Conservation (phyloP, 2,329 filamentous ascomycete species). For the Apiospora arundinis region DNA sequence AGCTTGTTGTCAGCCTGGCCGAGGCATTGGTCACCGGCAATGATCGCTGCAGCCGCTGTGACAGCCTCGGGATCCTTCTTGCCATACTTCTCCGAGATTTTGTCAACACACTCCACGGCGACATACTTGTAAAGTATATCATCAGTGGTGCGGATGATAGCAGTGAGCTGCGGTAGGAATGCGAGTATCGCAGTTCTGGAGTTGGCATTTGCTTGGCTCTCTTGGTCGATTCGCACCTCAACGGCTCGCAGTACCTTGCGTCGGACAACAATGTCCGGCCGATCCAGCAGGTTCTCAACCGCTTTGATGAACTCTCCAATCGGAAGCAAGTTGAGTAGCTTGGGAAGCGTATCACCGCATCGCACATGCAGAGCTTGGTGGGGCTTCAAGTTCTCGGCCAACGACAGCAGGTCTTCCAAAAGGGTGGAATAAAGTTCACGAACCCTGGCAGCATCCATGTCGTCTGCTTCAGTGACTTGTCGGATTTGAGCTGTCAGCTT, state of each 20-base stretch:
- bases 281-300: constrained; percentile 80
- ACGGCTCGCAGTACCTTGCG: constrained; percentile 83
- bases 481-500: constrained; percentile 62
- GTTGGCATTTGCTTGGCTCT: constrained; percentile 70
- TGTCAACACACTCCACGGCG: constrained; percentile 87
- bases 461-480: constrained; percentile 64
- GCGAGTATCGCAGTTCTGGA: constrained; percentile 76
- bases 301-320: constrained; percentile 89
- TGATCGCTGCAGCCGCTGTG: constrained; percentile 74
- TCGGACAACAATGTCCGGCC: constrained; percentile 75
- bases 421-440: constrained; percentile 73
- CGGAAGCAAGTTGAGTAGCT: constrained; percentile 83
- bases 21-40: constrained; percentile 78
- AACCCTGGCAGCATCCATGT: constrained; percentile 70
- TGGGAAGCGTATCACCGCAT: constrained; percentile 75
- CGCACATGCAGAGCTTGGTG: constrained; percentile 61
- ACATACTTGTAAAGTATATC: constrained; percentile 82
- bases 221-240: constrained; percentile 77
- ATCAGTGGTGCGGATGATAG: constrained; percentile 74
- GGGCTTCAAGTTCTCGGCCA: constrained; percentile 69
- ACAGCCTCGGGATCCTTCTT: constrained; percentile 86
- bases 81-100: constrained; percentile 93
- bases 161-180: constrained; percentile 80
- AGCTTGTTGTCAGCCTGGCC: constrained; percentile 75
- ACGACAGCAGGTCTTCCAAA: constrained; percentile 67